Evolutionary conservation across 1,284 basidiomycete genomes (phyloP).

Genomic region (Cystobasidium slooffiae): DNA sequence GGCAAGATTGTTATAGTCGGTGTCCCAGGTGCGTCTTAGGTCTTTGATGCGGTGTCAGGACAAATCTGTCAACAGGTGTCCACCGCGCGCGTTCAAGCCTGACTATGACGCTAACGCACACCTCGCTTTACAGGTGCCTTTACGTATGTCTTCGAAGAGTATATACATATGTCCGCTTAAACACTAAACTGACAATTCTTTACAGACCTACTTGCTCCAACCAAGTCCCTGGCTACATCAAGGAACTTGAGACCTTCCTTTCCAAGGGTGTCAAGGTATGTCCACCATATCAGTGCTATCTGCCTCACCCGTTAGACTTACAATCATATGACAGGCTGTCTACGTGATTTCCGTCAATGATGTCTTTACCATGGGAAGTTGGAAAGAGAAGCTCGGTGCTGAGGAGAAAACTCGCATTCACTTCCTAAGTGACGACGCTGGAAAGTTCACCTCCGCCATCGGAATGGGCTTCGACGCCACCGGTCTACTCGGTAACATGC

Average conservation of each 20-base stretch:
- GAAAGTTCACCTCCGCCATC: slow-evolving; percentile 52
- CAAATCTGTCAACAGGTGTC: background rate
- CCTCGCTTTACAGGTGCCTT: no score
- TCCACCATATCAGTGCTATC: background rate
- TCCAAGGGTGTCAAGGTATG: slow-evolving; percentile 52
- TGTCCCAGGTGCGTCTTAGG: slow-evolving; percentile 45
- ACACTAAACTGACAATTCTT: no score
- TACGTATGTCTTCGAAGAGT: no score
- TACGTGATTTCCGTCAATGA: slow-evolving; percentile 55
- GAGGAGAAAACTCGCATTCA: slow-evolving; percentile 47
- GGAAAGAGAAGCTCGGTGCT: slow-evolving; percentile 54
- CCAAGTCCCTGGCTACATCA: slow-evolving; percentile 55
- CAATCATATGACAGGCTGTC: slow-evolving; percentile 35
- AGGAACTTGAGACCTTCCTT: slow-evolving; percentile 51
- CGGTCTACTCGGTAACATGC: slow-evolving; percentile 51
- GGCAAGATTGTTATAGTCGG: slow-evolving; percentile 48
- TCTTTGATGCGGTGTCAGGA: no score
- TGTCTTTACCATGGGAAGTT: slow-evolving; percentile 53
- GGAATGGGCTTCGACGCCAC: slow-evolving; percentile 55
- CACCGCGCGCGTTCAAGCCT: no score
- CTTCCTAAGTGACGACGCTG: slow-evolving; percentile 55
- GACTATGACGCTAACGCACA: no score
- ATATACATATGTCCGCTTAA: no score
- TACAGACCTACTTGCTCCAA: slow-evolving; percentile 54
- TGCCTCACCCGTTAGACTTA: no score